phyloP scores from a whole-genome alignment of 192 early-diverging fungal genomes.

The Podila horticola region DNA sequence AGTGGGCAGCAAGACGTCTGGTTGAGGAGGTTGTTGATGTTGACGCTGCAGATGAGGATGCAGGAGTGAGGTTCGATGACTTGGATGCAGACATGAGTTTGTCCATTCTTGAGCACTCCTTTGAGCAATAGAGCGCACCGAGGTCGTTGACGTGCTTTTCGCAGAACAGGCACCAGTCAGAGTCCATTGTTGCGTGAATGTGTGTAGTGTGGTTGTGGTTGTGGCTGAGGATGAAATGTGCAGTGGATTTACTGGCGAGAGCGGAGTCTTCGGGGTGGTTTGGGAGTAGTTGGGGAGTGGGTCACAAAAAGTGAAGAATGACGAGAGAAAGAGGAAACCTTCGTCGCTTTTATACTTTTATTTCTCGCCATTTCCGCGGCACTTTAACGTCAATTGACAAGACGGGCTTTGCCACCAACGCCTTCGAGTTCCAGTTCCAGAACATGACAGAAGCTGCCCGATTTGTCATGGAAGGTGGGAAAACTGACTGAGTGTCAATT shows the following conservation, averaged over 20 bases:
- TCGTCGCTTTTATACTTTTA: background rate
- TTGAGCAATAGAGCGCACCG: background rate
- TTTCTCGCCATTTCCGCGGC: background rate
- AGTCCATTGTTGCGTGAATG: constrained; percentile 3
- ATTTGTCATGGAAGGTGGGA: background rate
- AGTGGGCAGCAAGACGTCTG: background rate
- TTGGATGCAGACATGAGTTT: background rate
- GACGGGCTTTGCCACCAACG: constrained; percentile 3
- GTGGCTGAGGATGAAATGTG: background rate
- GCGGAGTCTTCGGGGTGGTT: background rate
- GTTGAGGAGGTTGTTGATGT: background rate
- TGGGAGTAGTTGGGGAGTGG: background rate
- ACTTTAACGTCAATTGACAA: background rate
- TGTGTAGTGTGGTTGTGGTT: background rate
- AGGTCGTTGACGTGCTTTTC: constrained; percentile 6
- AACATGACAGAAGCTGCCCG: background rate
- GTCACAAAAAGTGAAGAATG: background rate
- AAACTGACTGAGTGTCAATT: background rate
- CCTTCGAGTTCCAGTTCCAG: too few species aligned
- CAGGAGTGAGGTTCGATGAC: background rate
- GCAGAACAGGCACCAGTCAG: constrained; percentile 11
- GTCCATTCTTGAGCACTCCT: constrained; percentile 5
- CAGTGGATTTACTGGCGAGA: too few species aligned
- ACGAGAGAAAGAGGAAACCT: background rate
- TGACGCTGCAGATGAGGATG: background rate